Evolutionary conservation across 2,329 filamentous ascomycete genomes (phyloP), one percentile per base, ranked within the genome.

Genomic region (Talaromyces sp.): DNA sequence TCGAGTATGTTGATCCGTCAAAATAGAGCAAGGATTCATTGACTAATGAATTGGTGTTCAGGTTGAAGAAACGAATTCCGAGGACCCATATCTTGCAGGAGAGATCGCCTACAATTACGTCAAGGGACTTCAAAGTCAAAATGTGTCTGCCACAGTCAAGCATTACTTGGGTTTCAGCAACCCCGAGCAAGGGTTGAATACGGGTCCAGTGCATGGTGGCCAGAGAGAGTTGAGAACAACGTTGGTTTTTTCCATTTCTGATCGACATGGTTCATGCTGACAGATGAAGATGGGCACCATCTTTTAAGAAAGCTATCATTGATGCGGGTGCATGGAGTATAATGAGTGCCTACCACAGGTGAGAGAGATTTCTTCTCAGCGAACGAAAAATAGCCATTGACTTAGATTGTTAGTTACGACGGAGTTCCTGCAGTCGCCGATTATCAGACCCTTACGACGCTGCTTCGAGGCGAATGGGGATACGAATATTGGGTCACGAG

Each of bases 131-230:
- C 88, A 92, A 73, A 82, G 82, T 13, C 80, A 82, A 39, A 87
- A 87, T 50, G 89, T 92, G 5, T 87, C 86, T 27, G 86, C 90
- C 16, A 91, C 87, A 75, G 87, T 92, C 56, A 93, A 92, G 78
- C 90, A 93, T 73, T 92, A 89, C 73, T 88, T 87, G 13, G 90
- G 84, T 1, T 91, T 87, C 71, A 89, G 84, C 56, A 81, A 81
- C 1, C 89, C 89, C 0, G 90, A 92, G 70, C 89, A 92, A 73
- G 90, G 90, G 1, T 75, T 92, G 50, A 92, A 92, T 73, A 88
- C 86, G 9, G 88, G 83, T 0, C 83, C 84, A 5, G 83, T 85
- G 0, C 83, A 85, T 66, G 83, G 83, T 24, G 84, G 84, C 19
- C 83, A 86, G 70, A 75, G 84, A 65, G 84, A 86, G 68, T 72